Evolutionary conservation across 805 yeast genomes (phyloP).

Genomic region (Kodamaea sagamina): DNA sequence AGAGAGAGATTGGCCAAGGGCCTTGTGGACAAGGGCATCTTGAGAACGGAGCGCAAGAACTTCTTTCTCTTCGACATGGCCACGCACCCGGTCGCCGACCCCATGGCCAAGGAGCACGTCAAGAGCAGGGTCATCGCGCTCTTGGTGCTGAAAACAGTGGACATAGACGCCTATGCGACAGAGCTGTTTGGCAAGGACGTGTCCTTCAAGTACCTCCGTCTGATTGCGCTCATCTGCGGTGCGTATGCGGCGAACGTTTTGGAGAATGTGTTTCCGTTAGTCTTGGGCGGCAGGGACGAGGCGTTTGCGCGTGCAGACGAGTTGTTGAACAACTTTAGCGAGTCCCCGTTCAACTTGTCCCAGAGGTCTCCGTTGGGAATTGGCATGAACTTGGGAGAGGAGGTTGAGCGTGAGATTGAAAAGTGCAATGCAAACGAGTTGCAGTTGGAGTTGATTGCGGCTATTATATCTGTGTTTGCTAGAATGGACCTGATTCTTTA

Average conservation of each 20-base stretch:
- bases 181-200: conserved; percentile 68
- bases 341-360: conserved; percentile 70
- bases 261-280: conserved; percentile 78
- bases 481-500: conserved; percentile 87
- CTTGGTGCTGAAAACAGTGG: conserved; percentile 70
- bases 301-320: conserved; percentile 96
- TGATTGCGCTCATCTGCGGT: conserved; percentile 81
- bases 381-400: conserved; percentile 68
- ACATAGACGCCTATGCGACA: conserved; percentile 45
- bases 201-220: conserved; percentile 70
- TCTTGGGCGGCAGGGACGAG: conserved; percentile 86
- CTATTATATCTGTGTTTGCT: conserved; percentile 85
- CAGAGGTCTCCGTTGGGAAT: conserved; percentile 65
- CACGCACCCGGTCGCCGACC: conserved; percentile 93
- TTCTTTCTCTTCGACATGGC: conserved; percentile 97
- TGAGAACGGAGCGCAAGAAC: conserved; percentile 93
- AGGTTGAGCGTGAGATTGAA: conserved; percentile 55
- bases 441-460: conserved; percentile 87
- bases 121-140: conserved; percentile 69
- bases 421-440: conserved; percentile 53
- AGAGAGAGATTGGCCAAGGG: conserved; percentile 97
- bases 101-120: conserved; percentile 78
- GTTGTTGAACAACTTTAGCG: conserved; percentile 74
- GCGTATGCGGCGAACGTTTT: conserved; percentile 95
- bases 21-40: conserved; percentile 91